Base-by-base conservation (phyloP, 768 basidiomycete genomes). In the Psilocybe azurescens region DNA sequence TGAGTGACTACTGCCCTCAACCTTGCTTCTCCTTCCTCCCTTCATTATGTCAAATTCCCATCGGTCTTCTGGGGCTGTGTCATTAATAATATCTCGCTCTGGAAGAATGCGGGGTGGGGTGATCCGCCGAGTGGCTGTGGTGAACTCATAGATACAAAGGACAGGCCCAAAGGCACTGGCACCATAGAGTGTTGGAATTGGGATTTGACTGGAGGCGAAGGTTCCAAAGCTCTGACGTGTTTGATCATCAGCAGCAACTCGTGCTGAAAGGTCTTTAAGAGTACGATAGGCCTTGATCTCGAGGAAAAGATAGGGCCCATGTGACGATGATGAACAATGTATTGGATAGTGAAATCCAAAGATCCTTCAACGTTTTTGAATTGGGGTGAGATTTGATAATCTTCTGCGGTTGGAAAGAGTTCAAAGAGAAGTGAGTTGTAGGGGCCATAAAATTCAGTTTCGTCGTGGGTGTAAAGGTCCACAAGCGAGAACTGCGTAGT, bases 141-240 rank as follows among this genome's bases (percentile, higher is more conserved):
- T 36, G 56, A 62, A 63, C 18, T 52, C 7, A 57, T 69, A 67
- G 59, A 67, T 49, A 57, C 64, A 65, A 64, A 67, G 64, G 36
- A 60, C 53, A 39, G 68, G 64, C 39, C 64, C 66, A 28, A 69
- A 67, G 52, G 64, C 57, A 32, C 66, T 67, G 64, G 67, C 28
- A 16, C 68, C 64, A 38, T 62, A 63, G 54, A 67, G 60, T 33
- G 58, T 69, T 51, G 61, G 51, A 53, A 48, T 63, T 9, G 24
- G 46, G 60, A 63, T 65, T 36, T 44, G 61, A 36, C 55, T 50
- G 18, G 58, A 62, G 47, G 61, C 39, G 51, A 65, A 65, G 53
- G 54, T 24, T 36, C 53, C 54, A 39, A 65, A 64, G 4, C 60
- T 62, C 32, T 58, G 57, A 24, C 64, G 66, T 59, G 64, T 67